These are phyloP conservation scores for Simmondsia chinensis DNA, from an alignment of 148 eudicot genomes.

Conservation along the genomic window DNA sequence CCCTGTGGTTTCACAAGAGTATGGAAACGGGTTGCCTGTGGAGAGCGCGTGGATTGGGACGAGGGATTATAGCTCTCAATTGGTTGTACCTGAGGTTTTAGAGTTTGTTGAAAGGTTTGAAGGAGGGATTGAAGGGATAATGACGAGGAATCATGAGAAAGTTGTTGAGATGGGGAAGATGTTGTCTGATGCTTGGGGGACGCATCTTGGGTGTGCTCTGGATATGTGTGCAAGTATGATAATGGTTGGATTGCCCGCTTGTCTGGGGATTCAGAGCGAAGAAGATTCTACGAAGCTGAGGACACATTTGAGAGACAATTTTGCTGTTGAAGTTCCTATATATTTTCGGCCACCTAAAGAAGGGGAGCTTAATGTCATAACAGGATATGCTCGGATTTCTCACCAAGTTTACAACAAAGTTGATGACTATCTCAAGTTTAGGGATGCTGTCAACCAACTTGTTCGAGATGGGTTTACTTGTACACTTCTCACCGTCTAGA, in stretches of 20 bases:
- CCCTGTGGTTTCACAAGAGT: conserved; percentile 82
- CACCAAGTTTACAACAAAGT: conserved; percentile 72
- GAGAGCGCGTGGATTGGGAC: conserved; percentile 94
- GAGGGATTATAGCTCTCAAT: conserved; percentile 78
- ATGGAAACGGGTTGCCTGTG: conserved; percentile 73
- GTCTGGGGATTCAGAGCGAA: conserved; percentile 55
- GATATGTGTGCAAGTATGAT: conserved; percentile 84
- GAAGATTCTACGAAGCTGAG: conserved; percentile 56
- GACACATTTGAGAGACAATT: conserved; percentile 56
- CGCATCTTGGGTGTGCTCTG: conserved; percentile 58
- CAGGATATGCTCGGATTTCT: conserved; percentile 92
- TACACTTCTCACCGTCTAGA: conserved; percentile 27
- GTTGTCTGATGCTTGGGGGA: conserved; percentile 76
- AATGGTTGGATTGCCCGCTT: conserved; percentile 76
- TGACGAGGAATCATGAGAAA: conserved; percentile 66
- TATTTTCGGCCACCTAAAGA: conserved; percentile 55
- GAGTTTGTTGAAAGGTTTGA: conserved; percentile 75
- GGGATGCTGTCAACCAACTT: conserved; percentile 72
- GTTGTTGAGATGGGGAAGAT: conserved; percentile 80
- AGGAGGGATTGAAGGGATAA: conserved; percentile 84
- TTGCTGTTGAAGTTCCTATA: conserved; percentile 77
- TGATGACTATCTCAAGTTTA: conserved; percentile 63
- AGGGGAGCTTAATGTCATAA: conserved; percentile 46
- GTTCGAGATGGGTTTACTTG: conserved; percentile 62
- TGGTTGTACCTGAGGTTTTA: conserved; percentile 66